phyloP scores from a whole-genome alignment of 495 filamentous ascomycete genomes.

The Rhypophila decipiens region DNA sequence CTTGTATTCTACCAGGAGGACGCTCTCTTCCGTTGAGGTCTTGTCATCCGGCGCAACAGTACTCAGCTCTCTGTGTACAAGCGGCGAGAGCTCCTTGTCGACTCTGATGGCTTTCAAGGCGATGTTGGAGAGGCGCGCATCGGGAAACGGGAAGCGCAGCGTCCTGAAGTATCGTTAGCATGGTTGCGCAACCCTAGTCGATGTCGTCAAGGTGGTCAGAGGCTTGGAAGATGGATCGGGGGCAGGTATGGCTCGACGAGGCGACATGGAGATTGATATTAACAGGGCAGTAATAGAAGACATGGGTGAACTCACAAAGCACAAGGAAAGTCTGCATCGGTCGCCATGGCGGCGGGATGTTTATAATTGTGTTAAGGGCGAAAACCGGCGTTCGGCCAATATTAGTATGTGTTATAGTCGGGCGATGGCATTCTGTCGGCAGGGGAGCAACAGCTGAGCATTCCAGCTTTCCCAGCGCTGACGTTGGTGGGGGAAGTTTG shows the following conservation, averaged over 20 bases:
- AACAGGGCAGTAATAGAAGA: not conserved
- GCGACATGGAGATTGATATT: too few relatives aligned
- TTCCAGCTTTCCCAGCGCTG: not conserved
- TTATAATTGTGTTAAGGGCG: not conserved
- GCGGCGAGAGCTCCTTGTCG: constrained; percentile 79
- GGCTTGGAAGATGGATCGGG: too few relatives aligned
- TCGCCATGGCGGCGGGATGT: constrained; percentile 11
- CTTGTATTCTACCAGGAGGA: constrained; percentile 70
- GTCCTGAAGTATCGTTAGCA: constrained; percentile 41
- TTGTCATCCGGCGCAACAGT: constrained; percentile 35
- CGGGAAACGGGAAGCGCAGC: constrained; percentile 79
- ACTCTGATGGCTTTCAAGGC: constrained; percentile 74
- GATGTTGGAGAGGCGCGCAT: constrained; percentile 66
- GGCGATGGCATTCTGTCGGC: too few relatives aligned
- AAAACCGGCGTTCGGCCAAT: not conserved
- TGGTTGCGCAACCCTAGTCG: not conserved
- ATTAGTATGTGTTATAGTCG: not conserved
- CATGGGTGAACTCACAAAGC: constrained; percentile 47
- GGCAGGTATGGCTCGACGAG: too few relatives aligned
- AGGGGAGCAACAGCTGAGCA: too few relatives aligned
- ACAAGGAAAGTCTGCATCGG: constrained; percentile 51
- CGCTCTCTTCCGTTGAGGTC: constrained; percentile 35
- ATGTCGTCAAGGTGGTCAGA: not conserved
- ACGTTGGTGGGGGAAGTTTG: not conserved
- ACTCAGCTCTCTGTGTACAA: constrained; percentile 66